Evolutionary conservation across 1,139 yeast genomes (phyloP), one percentile per base, ranked within the genome.

Genomic region (Saccharomyces hybrid): DNA sequence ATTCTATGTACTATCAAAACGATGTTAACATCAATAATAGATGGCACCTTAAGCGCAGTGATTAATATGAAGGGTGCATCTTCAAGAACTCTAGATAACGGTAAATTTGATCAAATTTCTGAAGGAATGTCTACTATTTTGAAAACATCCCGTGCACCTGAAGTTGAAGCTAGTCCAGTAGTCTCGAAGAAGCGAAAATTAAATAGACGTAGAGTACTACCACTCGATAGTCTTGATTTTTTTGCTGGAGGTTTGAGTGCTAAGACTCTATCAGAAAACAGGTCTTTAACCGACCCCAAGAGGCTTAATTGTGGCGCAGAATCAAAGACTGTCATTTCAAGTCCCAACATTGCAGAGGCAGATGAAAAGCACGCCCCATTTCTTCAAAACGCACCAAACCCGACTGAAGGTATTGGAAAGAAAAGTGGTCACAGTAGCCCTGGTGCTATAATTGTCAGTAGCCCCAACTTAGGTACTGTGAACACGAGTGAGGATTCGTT

Each of bases 181-280:
- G n/a, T 51, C 46, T 8, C 38, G 27, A 65, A 63, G 51, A 57
- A 56, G 23, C 55, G 66, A 49, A 56, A 64, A 49, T 29, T 61
- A 25, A 60, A 56, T 38, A 59, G 68, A 34, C 58, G 58, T 27
- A 59, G 54, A 32, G 63, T 71, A 1, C 59, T 68, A 52, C 67
- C 73, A 0, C 55, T 72, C 31, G 70, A 71, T 46, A 68, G 72
- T 50, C 57, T 72, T 48, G 64, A 63, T 32, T 72, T 67, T 58
- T 72, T 73, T 61, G 75, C 71, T 1, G 76, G 75, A 26, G 75
- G 75, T 8, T 38, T 38, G 25, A 38, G 25, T 38, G 6, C 23
- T 38, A n/a, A 38, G 23, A 6, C 44, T 38, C 9, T 25, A 9
- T 16, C 46, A 44, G 31, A 26, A 11, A 47, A n/a, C 31, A n/a